phyloP scores from a whole-genome alignment of 2,329 filamentous ascomycete species.

The Alternaria triticimaculans region DNA sequence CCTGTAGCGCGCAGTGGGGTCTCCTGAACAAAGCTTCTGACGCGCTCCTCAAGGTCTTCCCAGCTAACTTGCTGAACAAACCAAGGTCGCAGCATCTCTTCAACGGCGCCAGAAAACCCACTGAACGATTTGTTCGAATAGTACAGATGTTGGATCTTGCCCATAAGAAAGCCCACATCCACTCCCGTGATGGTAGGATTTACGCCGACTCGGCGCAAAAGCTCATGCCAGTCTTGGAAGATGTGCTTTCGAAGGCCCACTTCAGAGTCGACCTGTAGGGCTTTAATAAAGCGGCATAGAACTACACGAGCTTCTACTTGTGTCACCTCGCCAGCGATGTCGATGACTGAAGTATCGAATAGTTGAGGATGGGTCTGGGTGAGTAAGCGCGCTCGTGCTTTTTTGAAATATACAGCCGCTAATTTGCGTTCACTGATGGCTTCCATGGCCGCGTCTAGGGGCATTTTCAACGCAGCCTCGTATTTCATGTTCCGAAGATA shows the following conservation, averaged over 20 bases:
- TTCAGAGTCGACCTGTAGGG: constrained; percentile 4
- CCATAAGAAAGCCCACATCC: constrained; percentile 26
- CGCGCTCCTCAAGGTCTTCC: constrained; percentile 24
- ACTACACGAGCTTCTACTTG: constrained; percentile 32
- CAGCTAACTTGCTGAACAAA: constrained; percentile 20
- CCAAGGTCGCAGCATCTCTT: constrained; percentile 20
- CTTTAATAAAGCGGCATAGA: constrained; percentile 24
- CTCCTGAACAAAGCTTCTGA: constrained; percentile 26
- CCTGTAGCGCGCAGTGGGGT: constrained; percentile 24
- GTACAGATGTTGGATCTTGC: constrained; percentile 25
- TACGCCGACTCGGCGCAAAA: constrained; percentile 21
- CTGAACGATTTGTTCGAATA: not conserved
- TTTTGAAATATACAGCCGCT: constrained; percentile 12
- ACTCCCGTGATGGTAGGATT: constrained; percentile 35
- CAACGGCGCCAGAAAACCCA: constrained; percentile 8
- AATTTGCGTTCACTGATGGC: constrained; percentile 6
- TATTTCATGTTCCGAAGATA: constrained; percentile 19
- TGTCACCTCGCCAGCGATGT: constrained; percentile 31
- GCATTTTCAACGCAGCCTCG: not conserved
- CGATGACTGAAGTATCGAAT: constrained; percentile 20
- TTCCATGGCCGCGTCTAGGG: constrained; percentile 7
- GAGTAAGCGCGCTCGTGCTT: constrained; percentile 21
- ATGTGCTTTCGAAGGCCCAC: constrained; percentile 2
- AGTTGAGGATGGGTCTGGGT: constrained; percentile 20
- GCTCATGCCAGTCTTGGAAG: constrained; percentile 2